Evolutionary conservation across 2,329 filamentous ascomycete species (phyloP), one percentile per base, ranked within the genome.

Genomic region (Pseudogymnoascus sp.): DNA sequence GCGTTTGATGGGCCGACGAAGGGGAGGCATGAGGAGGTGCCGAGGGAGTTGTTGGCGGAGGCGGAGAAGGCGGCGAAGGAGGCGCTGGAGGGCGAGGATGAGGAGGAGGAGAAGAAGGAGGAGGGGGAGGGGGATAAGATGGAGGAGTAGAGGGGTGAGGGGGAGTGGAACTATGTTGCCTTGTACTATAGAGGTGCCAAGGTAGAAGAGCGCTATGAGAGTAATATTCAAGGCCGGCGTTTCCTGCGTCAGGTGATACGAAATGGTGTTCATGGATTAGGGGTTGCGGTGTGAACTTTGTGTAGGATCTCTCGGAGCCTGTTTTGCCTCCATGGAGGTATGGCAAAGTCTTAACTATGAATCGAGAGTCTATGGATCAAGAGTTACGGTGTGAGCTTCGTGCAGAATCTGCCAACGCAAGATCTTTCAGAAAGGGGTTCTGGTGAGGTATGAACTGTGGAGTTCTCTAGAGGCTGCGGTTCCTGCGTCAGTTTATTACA

Each of bases 41-140:
- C 95, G 63, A 93, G 91, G 81, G 89, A 92, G 69, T 78, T 99
- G 71, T 81, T 88, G 64, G 92, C 96, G 75, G 93, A 98, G 80
- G 95, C 95, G 12, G 91, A 97, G 82, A 88, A 86, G 76, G 84
- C 93, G 78, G 95, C 95, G 61, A 96, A 95, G 86, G 92, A 91
- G 78, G 86, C 90, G 61, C 80, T 96, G 70, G 92, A 96, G 71
- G 89, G 87, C 28, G 91, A 96, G 24, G 93, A 96, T 66, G 88
- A 89, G 64, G 85, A 88, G 10, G 90, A 95, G 14, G 88, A 91
- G 63, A 81, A 79, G 59, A 74, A 78, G 43, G 80, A 83, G 65
- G 80, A 82, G 65, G 82, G 84, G 8, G 84, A 84, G 70, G 78
- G 73, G 31, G 89, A 93, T 72, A 91, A 90, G 82, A 96, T 96